Base-by-base conservation (phyloP, 495 filamentous ascomycete species). In the Hypoxylon trugodes region DNA sequence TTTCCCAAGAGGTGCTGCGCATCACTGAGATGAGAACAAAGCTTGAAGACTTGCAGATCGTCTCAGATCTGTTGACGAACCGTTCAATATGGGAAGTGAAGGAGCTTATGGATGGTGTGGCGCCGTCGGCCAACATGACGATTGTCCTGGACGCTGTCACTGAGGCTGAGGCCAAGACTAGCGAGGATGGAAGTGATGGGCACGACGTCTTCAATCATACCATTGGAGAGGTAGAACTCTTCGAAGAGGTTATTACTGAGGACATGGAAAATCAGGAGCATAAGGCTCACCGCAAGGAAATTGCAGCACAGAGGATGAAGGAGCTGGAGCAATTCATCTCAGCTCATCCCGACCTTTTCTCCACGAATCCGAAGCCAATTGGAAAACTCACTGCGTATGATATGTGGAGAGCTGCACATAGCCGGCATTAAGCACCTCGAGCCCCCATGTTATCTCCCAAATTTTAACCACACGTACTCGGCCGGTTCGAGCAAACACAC, bases 351-450 rank as follows among this genome's bases (percentile, higher is more conserved):
- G 50, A 45, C 2, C 28, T 66, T 4, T 66, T 66, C 48, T 15
- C 30, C 19, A 61, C 36, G 3, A 56, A 12, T 16, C 62, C 62
- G 6, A n/a, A 25, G 3, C 62, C 62, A 0, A 18, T 61, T 19
- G 62, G 56, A 19, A 66, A 66, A 36, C 62, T 66, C 40, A 30
- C 42, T 1, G 62, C 56, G 1, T 66, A 66, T 50, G 26, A 61
- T 6, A 46, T 30, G 4, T 66, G 62, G 62, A 61, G 16, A 21
- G 28, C 35, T 10, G 30, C 15, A 16, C 25, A 22, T 16, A 13
- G 7, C n/a, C n/a, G n/a, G n/a, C n/a, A n/a, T n/a, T n/a, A n/a
- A n/a, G n/a, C n/a, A n/a, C n/a, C n/a, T n/a, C n/a, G n/a, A n/a
- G n/a, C n/a, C n/a, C n/a, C n/a, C n/a, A n/a, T n/a, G n/a, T n/a